Conservation (phyloP, 495 filamentous ascomycete species). For the Trichoderma virens region DNA sequence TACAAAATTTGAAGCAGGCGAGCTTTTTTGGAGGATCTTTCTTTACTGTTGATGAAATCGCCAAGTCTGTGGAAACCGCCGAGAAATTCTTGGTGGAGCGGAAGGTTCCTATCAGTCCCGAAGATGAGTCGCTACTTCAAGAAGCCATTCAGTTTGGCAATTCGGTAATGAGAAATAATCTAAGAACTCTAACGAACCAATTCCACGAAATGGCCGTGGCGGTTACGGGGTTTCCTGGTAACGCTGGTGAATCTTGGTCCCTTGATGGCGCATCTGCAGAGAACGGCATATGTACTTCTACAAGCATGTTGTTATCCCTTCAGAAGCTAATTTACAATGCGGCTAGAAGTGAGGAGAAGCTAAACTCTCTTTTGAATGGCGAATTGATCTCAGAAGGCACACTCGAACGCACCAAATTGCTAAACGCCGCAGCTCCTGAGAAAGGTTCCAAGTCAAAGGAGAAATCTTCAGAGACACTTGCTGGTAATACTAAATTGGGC, state of each 20-base stretch:
- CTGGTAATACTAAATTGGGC: slow-evolving; percentile 32
- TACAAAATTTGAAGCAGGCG: slow-evolving; percentile 76
- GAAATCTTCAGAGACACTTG: slow-evolving; percentile 19
- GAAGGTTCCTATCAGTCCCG: slow-evolving; percentile 39
- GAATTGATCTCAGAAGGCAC: slow-evolving; percentile 29
- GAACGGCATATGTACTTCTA: slow-evolving; percentile 28
- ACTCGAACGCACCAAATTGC: slow-evolving; percentile 22
- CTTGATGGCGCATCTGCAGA: slow-evolving; percentile 29
- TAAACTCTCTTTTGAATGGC: slow-evolving; percentile 24
- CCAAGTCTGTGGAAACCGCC: slow-evolving; percentile 53
- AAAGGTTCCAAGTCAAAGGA: background rate
- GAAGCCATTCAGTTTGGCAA: slow-evolving; percentile 56
- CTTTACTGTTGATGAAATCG: slow-evolving; percentile 54
- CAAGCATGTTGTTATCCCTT: slow-evolving; percentile 29
- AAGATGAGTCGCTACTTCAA: slow-evolving; percentile 53
- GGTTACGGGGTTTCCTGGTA: slow-evolving; percentile 49
- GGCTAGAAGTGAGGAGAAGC: background rate
- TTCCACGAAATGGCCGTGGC: slow-evolving; percentile 75
- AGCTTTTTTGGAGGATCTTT: slow-evolving; percentile 82
- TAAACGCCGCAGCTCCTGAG: slow-evolving; percentile 15
- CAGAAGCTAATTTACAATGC: slow-evolving; percentile 28
- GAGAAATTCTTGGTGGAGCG: slow-evolving; percentile 52
- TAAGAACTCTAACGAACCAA: slow-evolving; percentile 57
- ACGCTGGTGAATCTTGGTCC: slow-evolving; percentile 53
- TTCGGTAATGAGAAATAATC: slow-evolving; percentile 46